A percentile compares a stretch with the other conserved stretches of the same genome.
Conservation (phyloP, 345 rosid genomes). For the Excoecaria agallocha region DNA sequence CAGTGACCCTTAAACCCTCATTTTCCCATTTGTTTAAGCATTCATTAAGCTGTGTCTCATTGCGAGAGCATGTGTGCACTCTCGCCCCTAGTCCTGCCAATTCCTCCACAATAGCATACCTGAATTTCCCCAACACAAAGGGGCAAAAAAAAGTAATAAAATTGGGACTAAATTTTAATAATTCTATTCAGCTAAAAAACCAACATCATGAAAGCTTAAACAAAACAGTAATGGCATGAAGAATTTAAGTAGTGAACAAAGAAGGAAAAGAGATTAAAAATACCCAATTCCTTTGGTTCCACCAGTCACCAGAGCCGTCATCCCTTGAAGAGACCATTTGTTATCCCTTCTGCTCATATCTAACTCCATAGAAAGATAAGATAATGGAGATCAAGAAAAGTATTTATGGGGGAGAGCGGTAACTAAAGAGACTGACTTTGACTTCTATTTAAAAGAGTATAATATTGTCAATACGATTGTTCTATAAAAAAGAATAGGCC, state of each 20-base stretch:
- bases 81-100: constrained; percentile 23
- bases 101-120: constrained; percentile 29
- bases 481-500: no score
- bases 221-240: neutral
- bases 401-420: no score
- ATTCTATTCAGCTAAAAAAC: no score
- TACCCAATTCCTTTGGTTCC: constrained; percentile 41
- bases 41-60: constrained; percentile 5
- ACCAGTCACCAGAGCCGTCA: constrained; percentile 38
- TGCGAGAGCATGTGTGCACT: constrained; percentile 21
- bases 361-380: neutral
- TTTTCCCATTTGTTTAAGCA: constrained; percentile 19
- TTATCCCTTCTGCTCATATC: constrained; percentile 4
- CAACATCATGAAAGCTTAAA: neutral
- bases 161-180: no score
- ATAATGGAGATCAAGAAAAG: neutral
- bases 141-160: no score
- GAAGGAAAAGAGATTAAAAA: neutral
- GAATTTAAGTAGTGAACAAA: neutral
- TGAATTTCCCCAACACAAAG: neutral
- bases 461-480: no score
- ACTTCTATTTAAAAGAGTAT: no score
- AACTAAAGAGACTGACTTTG: no score
- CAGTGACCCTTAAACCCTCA: constrained; percentile 22
- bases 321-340: constrained; percentile 45